A percentile compares a stretch with the other conserved stretches of the same genome.
Conservation (phyloP, 306 rosid genomes). For the Vicia faba region DNA sequence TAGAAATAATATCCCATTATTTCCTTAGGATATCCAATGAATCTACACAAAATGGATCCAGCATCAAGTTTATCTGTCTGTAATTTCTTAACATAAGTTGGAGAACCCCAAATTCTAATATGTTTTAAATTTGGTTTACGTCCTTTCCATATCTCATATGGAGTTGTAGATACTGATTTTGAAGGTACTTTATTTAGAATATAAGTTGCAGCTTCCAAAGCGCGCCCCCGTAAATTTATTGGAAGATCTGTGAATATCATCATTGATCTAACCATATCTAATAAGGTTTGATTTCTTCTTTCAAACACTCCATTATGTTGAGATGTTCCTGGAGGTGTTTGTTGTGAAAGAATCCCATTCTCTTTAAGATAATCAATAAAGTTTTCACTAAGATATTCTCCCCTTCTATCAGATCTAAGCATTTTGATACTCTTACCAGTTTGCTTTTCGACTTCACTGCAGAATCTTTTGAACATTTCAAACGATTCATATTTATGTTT, state of each 20-base stretch:
- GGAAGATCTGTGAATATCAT: constrained; percentile 4
- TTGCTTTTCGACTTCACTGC: too few relatives aligned
- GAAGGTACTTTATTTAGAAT: constrained; percentile 2
- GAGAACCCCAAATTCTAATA: constrained; percentile 8
- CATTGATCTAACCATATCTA: background rate
- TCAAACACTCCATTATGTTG: background rate
- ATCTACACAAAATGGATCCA: background rate
- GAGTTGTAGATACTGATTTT: constrained; percentile 3
- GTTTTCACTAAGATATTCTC: too few relatives aligned
- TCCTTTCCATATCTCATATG: constrained; percentile 21
- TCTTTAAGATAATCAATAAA: too few relatives aligned
- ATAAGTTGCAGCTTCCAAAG: constrained; percentile 7
- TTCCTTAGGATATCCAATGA: constrained; percentile 11
- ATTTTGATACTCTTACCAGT: too few relatives aligned
- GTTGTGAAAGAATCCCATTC: too few relatives aligned
- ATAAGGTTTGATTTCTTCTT: background rate
- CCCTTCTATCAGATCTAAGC: too few relatives aligned
- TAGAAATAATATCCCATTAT: constrained; percentile 9
- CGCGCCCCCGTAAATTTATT: background rate
- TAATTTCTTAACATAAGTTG: background rate
- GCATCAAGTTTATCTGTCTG: background rate
- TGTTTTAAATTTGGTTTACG: constrained; percentile 1
- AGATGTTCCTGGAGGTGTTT: background rate
- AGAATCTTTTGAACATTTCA: too few relatives aligned
- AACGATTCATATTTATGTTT: too few relatives aligned